A percentile compares a stretch with the other conserved stretches of the same genome.
Conservation (phyloP, 73 alveolate genomes). For the Tetrahymena thermophila region DNA sequence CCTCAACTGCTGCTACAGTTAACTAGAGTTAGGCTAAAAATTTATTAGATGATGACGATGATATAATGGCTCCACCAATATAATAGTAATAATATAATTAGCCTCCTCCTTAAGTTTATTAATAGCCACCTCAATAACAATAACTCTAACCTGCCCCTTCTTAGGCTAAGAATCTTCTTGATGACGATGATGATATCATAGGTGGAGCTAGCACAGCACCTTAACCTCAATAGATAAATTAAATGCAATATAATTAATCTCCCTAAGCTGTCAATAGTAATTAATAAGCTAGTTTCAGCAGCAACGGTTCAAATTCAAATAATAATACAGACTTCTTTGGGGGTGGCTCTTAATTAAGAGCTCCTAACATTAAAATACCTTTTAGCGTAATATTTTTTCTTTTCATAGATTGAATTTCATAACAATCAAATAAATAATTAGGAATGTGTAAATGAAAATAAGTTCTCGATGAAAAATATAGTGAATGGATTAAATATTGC, state of each 20-base stretch:
- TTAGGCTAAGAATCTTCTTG: neutral
- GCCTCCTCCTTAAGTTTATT: neutral
- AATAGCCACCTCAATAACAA: neutral
- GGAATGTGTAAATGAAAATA: neutral
- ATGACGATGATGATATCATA: neutral
- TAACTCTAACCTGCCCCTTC: neutral
- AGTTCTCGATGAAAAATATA: neutral
- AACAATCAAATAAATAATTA: neutral
- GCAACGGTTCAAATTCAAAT: neutral
- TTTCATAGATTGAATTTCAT: neutral
- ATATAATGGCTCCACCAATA: neutral
- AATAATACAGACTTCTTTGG: neutral
- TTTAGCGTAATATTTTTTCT: neutral
- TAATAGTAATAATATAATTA: neutral
- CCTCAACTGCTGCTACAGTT: neutral
- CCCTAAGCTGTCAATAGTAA: neutral
- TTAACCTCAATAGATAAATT: neutral
- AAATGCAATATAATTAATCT: neutral
- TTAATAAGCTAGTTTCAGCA: neutral
- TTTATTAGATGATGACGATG: neutral
- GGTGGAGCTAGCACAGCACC: constrained; percentile 1
- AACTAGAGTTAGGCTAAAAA: neutral
- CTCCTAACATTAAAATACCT: neutral
- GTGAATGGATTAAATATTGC: neutral
- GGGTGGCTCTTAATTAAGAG: neutral